Percentiles rank a stretch among this genome's conserved stretches.
Evolutionary conservation across 2,329 filamentous ascomycete genomes (phyloP).

Genomic region (Madurella fahalii): DNA sequence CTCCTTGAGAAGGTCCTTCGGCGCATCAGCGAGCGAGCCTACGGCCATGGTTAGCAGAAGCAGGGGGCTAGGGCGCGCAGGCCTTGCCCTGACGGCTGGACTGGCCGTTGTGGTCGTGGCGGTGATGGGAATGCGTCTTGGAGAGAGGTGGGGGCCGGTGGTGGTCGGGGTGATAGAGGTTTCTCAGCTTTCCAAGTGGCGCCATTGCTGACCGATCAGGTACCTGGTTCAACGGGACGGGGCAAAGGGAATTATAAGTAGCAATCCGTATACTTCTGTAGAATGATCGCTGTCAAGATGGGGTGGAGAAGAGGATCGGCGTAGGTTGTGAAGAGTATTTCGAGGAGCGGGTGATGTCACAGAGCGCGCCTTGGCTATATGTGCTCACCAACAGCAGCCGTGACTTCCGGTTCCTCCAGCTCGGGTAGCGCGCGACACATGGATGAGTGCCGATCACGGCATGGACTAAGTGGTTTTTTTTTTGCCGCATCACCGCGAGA

Average conservation of each 20-base stretch:
- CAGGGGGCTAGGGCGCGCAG: constrained; percentile 5
- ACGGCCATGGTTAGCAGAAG: constrained; percentile 22
- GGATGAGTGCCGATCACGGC: background rate
- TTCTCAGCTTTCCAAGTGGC: constrained; percentile 14
- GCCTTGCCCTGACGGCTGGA: constrained; percentile 23
- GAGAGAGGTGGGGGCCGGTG: constrained; percentile 12
- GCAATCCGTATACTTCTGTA: too few species aligned
- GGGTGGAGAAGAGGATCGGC: constrained; percentile 8
- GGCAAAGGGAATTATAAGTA: background rate
- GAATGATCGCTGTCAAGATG: constrained; percentile 1
- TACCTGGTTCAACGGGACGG: background rate
- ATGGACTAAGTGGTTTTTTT: background rate
- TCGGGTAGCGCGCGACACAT: background rate
- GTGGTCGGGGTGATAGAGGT: constrained; percentile 7
- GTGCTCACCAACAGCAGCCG: background rate
- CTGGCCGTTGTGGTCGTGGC: constrained; percentile 14
- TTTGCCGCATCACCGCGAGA: background rate
- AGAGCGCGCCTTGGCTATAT: background rate
- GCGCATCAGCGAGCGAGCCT: constrained; percentile 91
- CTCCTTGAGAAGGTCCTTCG: constrained; percentile 73
- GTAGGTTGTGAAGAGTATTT: background rate
- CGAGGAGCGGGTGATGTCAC: constrained; percentile 13
- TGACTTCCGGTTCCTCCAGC: background rate
- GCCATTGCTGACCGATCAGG: constrained; percentile 14
- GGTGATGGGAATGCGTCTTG: constrained; percentile 13